Evolutionary conservation across 129 eudicot genomes (phyloP), one percentile per base, ranked within the genome.

Genomic region (Saposhnikovia divaricata): DNA sequence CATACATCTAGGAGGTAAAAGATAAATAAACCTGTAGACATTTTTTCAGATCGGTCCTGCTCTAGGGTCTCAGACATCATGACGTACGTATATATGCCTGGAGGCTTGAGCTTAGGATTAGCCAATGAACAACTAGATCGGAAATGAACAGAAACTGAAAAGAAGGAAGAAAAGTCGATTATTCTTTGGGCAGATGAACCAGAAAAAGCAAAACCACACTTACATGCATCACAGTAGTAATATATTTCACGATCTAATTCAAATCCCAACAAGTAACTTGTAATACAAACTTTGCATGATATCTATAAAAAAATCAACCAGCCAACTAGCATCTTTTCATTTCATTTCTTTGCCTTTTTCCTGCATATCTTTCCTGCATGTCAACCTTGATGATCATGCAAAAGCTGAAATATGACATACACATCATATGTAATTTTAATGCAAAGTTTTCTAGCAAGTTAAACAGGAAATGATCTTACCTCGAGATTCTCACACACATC

Each of bases 91-190:
- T 7, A 51, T 21, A 21, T 21, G 63, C 63, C 15, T 25, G 69
- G 34, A 61, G 15, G 69, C 34, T 10, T 9, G 69, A 61, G 69
- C 34, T 2, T n/a, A n/a, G 69, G 69, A 6, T 61, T 61, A n/a
- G 34, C 69, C 69, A 61, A 61, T 61, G 69, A 61, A 25, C 69
- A 61, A 61, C 15, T 61, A 61, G 69, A 61, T 61, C 69, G 69
- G 16, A 61, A 34, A 61, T 61, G 15, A n/a, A 61, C 5, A n/a
- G 8, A 61, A 0, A n/a, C 3, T 1, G 6, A 25, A 61, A 61
- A 25, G 69, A n/a, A 61, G 25, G 69, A 61, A 61, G 34, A 61
- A n/a, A 61, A 61, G 69, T 61, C 1, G 34, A 61, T 61, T 61
- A 61, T 61, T 61, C 69, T 61, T 61, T 61, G 69, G 14, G 69